A percentile compares a stretch with the other conserved stretches of the same genome.
These are phyloP conservation scores for Zopfochytrium polystomum DNA, from an alignment of 371 early-diverging fungal genomes.

Conservation along the genomic window DNA sequence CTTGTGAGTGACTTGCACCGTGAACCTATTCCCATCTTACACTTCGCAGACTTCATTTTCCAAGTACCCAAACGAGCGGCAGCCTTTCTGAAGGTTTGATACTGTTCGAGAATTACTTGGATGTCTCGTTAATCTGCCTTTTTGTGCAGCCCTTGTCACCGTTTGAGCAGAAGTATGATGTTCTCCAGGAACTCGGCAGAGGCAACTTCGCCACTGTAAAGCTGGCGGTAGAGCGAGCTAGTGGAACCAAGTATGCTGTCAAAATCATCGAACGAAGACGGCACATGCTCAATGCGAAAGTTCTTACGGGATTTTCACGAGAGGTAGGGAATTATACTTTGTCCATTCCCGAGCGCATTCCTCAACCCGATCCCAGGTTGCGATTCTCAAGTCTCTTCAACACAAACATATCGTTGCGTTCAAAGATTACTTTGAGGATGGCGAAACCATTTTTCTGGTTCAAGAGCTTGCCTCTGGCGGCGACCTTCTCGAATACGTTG, in stretches of 20 bases:
- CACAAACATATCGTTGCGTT: conserved; percentile 27
- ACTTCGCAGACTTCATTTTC: conserved; percentile 22
- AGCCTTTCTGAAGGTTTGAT: background rate
- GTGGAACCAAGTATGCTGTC: conserved; percentile 57
- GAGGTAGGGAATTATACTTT: conserved; percentile 27
- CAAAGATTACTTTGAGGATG: conserved; percentile 60
- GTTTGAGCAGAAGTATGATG: conserved; percentile 11
- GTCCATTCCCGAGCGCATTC: background rate
- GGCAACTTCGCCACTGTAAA: conserved; percentile 60
- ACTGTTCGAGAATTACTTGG: background rate
- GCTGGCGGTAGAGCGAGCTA: conserved; percentile 53
- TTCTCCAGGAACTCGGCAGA: conserved; percentile 20
- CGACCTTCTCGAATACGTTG: conserved; percentile 27
- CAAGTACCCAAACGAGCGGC: background rate
- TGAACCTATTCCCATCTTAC: too few relatives aligned
- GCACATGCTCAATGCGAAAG: conserved; percentile 17
- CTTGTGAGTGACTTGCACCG: too few relatives aligned
- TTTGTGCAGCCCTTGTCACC: conserved; percentile 10
- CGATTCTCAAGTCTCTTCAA: conserved; percentile 15
- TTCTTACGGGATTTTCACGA: conserved; percentile 14
- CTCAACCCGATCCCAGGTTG: too few relatives aligned
- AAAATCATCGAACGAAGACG: conserved; percentile 57
- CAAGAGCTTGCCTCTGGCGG: conserved; percentile 72
- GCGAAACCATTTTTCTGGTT: conserved; percentile 70
- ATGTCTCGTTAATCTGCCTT: background rate